Base-by-base conservation (phyloP, 2,329 filamentous ascomycete genomes). In the Gnomoniopsis smithogilvyi region DNA sequence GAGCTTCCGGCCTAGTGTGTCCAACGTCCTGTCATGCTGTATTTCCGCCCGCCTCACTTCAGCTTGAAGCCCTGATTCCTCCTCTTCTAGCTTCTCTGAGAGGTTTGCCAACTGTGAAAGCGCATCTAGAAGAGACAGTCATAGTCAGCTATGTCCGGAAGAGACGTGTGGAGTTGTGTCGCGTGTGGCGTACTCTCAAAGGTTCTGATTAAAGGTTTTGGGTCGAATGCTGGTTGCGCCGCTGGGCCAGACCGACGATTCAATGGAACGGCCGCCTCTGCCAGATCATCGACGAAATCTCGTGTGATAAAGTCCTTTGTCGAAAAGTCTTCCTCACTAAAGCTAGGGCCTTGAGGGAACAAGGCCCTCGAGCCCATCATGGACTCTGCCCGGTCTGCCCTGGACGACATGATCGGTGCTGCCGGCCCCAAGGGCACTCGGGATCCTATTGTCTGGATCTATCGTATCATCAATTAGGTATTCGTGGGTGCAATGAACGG, bases 221-320 rank as follows among this genome's bases (percentile, higher is more conserved):
- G 92, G 69, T 99, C 95, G 76, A 99, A 99, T 4, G 81, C 76
- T 34, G 54, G 57, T 62, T 82, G 80, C 70, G 79, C 80, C 62
- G 78, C 79, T 64, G 84, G 81, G 8, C 84, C 87, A 15, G 93
- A 97, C 61, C 91, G 89, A 56, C 95, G 90, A 69, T 88, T 90
- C 22, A 82, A 80, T n/a, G 91, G 88, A 38, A 92, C 84, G 22
- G 92, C 90, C 66, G 82, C 90, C 64, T 98, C 93, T 53, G 94
- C 95, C 59, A 99, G 86, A 54, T 88, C 86, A 72, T 99, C 96
- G 67, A 99, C 88, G 72, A 99, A 99, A 77, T 99, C 95, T 69
- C 96, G 92, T 65, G 98, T 94, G 64, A 98, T 97, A 70, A 98
- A 99, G 76, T 98, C 95, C 68, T 90, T 90, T 72, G 82, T 90